These are phyloP conservation scores for Mycosphaerelloides madeirae DNA, from an alignment of 2,329 filamentous ascomycete species.

Conservation along the genomic window DNA sequence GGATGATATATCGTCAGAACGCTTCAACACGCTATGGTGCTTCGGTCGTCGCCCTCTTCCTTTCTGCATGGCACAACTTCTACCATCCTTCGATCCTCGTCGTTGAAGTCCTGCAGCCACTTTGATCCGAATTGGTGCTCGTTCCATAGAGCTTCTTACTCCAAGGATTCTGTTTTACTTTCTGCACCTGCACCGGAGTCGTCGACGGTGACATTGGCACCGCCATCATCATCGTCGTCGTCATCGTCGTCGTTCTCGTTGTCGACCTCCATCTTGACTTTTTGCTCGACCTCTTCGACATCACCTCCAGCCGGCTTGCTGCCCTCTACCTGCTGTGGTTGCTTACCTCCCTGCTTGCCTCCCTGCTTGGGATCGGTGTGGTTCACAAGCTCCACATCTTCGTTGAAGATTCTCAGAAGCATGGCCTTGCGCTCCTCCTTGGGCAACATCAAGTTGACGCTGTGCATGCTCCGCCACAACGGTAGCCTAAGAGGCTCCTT, in stretches of 20 bases:
- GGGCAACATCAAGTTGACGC: constrained; percentile 93
- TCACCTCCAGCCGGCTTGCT: constrained; percentile 18
- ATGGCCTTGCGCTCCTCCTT: constrained; percentile 93
- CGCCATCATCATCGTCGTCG: constrained; percentile 6
- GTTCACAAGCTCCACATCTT: constrained; percentile 78
- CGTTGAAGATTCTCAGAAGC: constrained; percentile 86
- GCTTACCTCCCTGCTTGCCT: constrained; percentile 1
- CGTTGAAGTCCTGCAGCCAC: constrained; percentile 38
- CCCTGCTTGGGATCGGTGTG: constrained; percentile 35
- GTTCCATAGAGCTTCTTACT: constrained; percentile 37
- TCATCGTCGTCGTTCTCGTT: constrained; percentile 15
- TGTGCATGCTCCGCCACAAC: constrained; percentile 88
- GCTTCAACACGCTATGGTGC: constrained; percentile 41
- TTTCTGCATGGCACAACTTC: constrained; percentile 43
- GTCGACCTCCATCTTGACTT: constrained; percentile 12
- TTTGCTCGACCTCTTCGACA: constrained; percentile 14
- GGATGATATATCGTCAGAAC: too few species aligned
- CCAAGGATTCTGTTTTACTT: too few species aligned
- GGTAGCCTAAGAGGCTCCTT: constrained; percentile 81
- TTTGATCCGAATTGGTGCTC: constrained; percentile 38
- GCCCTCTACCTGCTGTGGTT: constrained; percentile 5
- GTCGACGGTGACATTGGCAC: constrained; percentile 5
- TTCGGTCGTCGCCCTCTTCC: constrained; percentile 44
- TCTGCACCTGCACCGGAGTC: constrained; percentile 21
- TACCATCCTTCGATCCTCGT: constrained; percentile 31